Evolutionary conservation across 2,329 filamentous ascomycete genomes (phyloP).

Genomic region (Penicillium paneum): DNA sequence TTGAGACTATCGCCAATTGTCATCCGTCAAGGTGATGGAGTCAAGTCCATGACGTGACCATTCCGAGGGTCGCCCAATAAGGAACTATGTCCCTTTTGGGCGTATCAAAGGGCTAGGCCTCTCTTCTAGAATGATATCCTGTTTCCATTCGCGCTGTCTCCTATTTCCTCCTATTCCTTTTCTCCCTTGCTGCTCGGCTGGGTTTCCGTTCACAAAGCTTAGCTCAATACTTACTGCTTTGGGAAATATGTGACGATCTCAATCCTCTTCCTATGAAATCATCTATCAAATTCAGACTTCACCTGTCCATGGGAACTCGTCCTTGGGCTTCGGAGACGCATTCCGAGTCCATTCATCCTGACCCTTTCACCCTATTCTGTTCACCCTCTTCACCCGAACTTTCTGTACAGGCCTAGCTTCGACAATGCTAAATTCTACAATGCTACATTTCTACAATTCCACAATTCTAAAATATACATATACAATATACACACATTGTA

Average conservation of each 20-base stretch:
- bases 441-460: too few relatives aligned
- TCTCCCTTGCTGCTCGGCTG: background rate
- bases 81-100: background rate
- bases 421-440: too few relatives aligned
- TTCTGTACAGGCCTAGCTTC: too few relatives aligned
- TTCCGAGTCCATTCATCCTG: constrained; percentile 3
- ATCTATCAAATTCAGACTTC: background rate
- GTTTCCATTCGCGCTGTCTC: too few relatives aligned
- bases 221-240: background rate
- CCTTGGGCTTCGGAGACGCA: constrained; percentile 1
- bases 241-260: constrained; percentile 1
- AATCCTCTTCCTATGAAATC: background rate
- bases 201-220: background rate
- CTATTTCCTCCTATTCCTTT: background rate
- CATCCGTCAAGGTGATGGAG: too few relatives aligned
- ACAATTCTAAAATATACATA: too few relatives aligned
- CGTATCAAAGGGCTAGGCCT: too few relatives aligned
- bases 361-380: background rate
- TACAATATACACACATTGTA: too few relatives aligned
- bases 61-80: background rate
- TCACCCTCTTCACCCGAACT: background rate
- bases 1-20: background rate
- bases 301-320: background rate
- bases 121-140: too few relatives aligned
- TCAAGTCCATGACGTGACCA: constrained; percentile 1